These are phyloP conservation scores for Pleurotus djamor DNA, from an alignment of 768 basidiomycete genomes.

Conservation along the genomic window DNA sequence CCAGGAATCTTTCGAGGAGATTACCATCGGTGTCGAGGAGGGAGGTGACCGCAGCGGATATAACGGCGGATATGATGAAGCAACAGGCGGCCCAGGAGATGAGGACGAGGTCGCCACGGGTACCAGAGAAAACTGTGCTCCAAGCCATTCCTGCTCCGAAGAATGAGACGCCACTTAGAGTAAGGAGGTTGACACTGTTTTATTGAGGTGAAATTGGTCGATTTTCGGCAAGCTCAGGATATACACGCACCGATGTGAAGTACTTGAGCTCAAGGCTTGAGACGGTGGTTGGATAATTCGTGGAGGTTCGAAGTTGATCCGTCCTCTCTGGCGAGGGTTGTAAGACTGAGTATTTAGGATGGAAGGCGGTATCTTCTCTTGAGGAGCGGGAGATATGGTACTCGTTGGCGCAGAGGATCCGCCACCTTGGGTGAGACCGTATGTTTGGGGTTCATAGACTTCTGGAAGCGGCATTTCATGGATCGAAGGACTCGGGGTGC, in stretches of 20 bases:
- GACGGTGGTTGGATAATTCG: background rate
- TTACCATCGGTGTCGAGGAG: slow-evolving; percentile 13
- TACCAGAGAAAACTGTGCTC: slow-evolving; percentile 18
- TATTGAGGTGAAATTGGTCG: background rate
- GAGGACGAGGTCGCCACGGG: slow-evolving; percentile 17
- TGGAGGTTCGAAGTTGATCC: background rate
- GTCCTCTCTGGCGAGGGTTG: background rate
- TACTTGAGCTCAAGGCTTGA: slow-evolving; percentile 8
- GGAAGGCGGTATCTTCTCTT: background rate
- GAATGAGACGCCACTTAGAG: slow-evolving; percentile 14
- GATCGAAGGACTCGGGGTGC: too few species aligned
- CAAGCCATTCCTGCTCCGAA: slow-evolving; percentile 23
- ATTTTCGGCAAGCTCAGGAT: too few species aligned
- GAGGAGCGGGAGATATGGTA: background rate
- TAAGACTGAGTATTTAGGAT: background rate
- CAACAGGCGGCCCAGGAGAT: slow-evolving; percentile 17
- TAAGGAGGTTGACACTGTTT: slow-evolving; percentile 12
- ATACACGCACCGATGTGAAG: slow-evolving; percentile 8
- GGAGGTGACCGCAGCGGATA: slow-evolving; percentile 12
- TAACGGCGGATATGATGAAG: slow-evolving; percentile 17
- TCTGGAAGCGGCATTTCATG: too few species aligned
- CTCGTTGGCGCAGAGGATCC: background rate
- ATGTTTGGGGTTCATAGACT: too few species aligned
- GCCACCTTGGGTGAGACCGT: too few species aligned
- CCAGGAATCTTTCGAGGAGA: slow-evolving; percentile 8